Evolutionary conservation across 2,329 filamentous ascomycete species (phyloP).

Genomic region (Paradendryphiella salina): DNA sequence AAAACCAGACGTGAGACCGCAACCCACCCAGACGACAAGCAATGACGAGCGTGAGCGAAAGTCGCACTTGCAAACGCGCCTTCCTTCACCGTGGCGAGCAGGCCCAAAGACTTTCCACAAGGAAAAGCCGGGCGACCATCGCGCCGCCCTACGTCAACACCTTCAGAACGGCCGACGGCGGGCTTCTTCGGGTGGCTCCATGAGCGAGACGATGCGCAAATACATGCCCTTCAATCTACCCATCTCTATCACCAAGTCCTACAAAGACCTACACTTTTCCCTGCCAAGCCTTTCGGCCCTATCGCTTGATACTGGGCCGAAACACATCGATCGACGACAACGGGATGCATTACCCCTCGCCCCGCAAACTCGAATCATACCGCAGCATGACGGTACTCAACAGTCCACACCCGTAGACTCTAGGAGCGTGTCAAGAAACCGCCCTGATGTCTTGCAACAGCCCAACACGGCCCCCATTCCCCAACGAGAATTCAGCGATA

Average conservation of each 20-base stretch:
- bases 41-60: conserved; percentile 10
- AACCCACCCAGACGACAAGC: conserved; percentile 2
- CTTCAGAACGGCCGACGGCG: conserved; percentile 44
- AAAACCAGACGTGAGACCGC: not conserved
- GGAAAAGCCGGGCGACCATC: conserved; percentile 42
- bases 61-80: conserved; percentile 25
- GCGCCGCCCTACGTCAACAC: conserved; percentile 46
- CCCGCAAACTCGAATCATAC: conserved; percentile 10
- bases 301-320: conserved; percentile 28
- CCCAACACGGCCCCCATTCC: conserved; percentile 20
- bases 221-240: conserved; percentile 46
- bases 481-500: conserved; percentile 24
- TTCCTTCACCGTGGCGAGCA: conserved; percentile 54
- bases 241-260: conserved; percentile 40
- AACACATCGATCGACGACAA: conserved; percentile 16
- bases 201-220: conserved; percentile 43
- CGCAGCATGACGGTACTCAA: conserved; percentile 30
- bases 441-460: conserved; percentile 16
- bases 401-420: conserved; percentile 15
- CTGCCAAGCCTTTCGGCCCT: conserved; percentile 40
- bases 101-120: conserved; percentile 41
- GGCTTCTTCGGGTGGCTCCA: conserved; percentile 46
- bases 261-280: conserved; percentile 44
- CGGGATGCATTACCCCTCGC: conserved; percentile 22
- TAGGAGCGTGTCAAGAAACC: conserved; percentile 8